Conservation (phyloP, 495 filamentous ascomycete species). For the Poronia punctata region DNA sequence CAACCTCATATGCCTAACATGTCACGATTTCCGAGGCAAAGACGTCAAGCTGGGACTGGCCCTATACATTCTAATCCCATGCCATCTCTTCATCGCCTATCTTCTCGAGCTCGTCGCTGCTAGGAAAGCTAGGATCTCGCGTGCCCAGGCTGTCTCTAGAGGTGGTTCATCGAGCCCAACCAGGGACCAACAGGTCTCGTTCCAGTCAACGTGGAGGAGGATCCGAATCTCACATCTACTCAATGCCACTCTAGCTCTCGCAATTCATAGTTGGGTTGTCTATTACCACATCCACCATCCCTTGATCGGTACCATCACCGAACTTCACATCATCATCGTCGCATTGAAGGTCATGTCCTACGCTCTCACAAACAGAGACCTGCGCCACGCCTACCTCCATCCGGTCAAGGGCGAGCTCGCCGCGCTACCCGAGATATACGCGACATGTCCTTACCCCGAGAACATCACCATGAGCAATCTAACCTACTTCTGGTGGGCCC, state of each 20-base stretch:
- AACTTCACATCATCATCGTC: conserved; percentile 89
- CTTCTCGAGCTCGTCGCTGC: conserved; percentile 79
- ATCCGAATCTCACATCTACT: conserved; percentile 72
- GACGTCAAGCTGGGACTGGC: conserved; percentile 69
- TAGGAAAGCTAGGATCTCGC: conserved; percentile 58
- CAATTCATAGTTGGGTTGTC: conserved; percentile 73
- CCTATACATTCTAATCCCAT: conserved; percentile 79
- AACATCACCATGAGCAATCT: conserved; percentile 87
- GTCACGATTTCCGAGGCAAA: conserved; percentile 76
- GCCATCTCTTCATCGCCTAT: conserved; percentile 83
- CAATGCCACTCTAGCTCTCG: conserved; percentile 76
- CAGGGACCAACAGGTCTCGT: conserved; percentile 50
- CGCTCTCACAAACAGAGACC: conserved; percentile 91
- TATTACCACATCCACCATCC: conserved; percentile 90
- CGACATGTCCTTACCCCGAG: conserved; percentile 73
- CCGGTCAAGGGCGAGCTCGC: conserved; percentile 50
- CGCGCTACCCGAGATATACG: conserved; percentile 71
- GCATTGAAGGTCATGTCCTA: conserved; percentile 95
- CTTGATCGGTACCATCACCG: conserved; percentile 81
- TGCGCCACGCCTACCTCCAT: conserved; percentile 78
- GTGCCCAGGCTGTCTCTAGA: conserved; percentile 55
- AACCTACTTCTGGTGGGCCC: conserved; percentile 93
- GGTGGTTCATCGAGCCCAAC: conserved; percentile 42
- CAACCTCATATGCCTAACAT: conserved; percentile 84
- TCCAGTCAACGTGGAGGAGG: conserved; percentile 67